Evolutionary conservation across 371 early-diverging fungal species (phyloP).

Genomic region (Apophysomyces ossiformis): DNA sequence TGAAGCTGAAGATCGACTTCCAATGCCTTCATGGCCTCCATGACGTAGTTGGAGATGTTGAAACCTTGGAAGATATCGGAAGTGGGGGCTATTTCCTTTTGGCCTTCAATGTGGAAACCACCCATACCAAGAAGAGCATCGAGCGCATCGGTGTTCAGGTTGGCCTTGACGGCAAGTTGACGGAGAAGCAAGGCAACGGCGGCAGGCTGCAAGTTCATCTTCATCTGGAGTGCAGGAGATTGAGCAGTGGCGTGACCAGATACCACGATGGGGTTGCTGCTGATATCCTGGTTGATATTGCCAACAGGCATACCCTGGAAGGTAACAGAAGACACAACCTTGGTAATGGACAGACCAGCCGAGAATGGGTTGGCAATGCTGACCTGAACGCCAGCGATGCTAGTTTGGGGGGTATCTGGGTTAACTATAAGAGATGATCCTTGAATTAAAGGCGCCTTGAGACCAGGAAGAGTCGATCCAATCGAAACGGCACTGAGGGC

Average conservation of each 20-base stretch:
- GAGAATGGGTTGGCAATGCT: conserved; percentile 60
- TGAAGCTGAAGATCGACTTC: conserved; percentile 52
- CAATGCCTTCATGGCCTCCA: conserved; percentile 56
- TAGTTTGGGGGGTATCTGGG: conserved; percentile 41
- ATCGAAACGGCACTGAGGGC: conserved; percentile 52
- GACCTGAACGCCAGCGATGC: conserved; percentile 50
- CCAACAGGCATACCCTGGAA: conserved; percentile 55
- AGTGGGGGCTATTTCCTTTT: conserved; percentile 37
- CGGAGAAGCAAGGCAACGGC: conserved; percentile 49
- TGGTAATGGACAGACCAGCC: conserved; percentile 50
- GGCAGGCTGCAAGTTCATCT: conserved; percentile 46
- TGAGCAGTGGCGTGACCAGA: conserved; percentile 36
- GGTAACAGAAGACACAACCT: conserved; percentile 48
- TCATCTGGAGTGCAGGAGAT: conserved; percentile 38
- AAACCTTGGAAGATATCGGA: conserved; percentile 45
- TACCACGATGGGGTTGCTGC: conserved; percentile 39
- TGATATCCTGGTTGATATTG: conserved; percentile 51
- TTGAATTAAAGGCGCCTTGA: conserved; percentile 46
- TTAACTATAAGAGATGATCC: conserved; percentile 48
- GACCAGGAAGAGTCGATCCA: conserved; percentile 52
- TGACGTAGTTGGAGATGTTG: conserved; percentile 49
- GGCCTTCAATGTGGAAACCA: conserved; percentile 42
- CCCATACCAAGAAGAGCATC: conserved; percentile 53
- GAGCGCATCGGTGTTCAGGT: conserved; percentile 46
- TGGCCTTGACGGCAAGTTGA: conserved; percentile 47